These are phyloP conservation scores for Rhodotorula sp. DNA, from an alignment of 1,284 basidiomycete species.

Conservation along the genomic window DNA sequence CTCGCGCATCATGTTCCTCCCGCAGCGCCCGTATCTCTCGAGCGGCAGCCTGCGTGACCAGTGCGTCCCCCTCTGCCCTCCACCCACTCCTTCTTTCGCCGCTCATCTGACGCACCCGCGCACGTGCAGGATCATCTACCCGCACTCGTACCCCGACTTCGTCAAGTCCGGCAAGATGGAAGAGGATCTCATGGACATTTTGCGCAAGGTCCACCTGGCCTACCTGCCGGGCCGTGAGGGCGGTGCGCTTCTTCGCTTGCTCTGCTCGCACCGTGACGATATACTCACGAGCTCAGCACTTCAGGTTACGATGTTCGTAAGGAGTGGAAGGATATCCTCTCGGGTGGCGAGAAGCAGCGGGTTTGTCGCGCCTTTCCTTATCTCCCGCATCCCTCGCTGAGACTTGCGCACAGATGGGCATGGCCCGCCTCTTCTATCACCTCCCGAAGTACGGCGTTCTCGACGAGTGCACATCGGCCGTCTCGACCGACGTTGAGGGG, in stretches of 20 bases:
- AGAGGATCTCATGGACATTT: conserved; percentile 69
- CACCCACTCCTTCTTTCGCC: too few species aligned
- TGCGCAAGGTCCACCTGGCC: conserved; percentile 77
- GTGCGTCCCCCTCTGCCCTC: conserved; percentile 58
- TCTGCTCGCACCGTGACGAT: neutral
- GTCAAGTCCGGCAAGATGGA: conserved; percentile 65
- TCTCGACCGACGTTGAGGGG: conserved; percentile 94
- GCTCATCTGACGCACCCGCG: neutral
- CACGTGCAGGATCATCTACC: conserved; percentile 66
- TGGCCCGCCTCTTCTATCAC: conserved; percentile 84
- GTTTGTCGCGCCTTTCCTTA: conserved; percentile 54
- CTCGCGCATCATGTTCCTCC: conserved; percentile 78
- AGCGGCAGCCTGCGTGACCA: conserved; percentile 85
- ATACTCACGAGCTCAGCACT: neutral
- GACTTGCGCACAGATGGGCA: conserved; percentile 66
- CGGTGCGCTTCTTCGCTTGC: conserved; percentile 49
- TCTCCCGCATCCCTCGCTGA: neutral
- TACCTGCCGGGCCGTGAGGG: conserved; percentile 88
- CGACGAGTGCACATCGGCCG: conserved; percentile 89
- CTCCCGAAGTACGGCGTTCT: conserved; percentile 62
- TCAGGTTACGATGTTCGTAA: conserved; percentile 76
- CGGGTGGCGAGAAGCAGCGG: conserved; percentile 93
- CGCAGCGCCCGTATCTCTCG: conserved; percentile 89
- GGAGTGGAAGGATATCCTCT: conserved; percentile 90
- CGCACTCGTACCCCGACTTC: conserved; percentile 78